These are phyloP conservation scores for Phytopythium ostracodes DNA, from an alignment of 352 stramenopile species.

Conservation along the genomic window DNA sequence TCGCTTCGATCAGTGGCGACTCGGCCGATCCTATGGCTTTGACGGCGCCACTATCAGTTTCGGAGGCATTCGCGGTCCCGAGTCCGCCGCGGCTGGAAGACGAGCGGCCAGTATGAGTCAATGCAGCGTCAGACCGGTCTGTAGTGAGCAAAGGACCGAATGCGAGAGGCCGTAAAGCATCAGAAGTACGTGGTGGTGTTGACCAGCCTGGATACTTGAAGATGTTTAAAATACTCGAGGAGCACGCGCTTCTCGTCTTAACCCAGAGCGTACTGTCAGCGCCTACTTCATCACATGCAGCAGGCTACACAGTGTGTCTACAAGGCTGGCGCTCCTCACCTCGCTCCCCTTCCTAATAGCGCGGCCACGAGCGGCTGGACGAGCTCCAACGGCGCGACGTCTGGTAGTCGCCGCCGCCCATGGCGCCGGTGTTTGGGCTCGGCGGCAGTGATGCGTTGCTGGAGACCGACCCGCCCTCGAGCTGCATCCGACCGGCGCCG, in stretches of 20 bases:
- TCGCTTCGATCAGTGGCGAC: not conserved
- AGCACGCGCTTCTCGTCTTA: not conserved
- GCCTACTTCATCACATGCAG: not conserved
- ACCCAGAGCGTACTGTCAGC: not conserved
- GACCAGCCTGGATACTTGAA: not conserved
- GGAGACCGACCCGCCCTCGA: conserved; percentile 21
- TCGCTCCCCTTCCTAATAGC: not conserved
- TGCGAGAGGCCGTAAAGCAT: no score
- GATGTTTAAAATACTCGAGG: not conserved
- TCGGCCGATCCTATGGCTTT: no score
- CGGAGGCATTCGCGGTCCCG: not conserved
- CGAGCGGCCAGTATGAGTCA: not conserved
- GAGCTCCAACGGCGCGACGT: conserved; percentile 3
- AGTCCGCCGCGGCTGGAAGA: not conserved
- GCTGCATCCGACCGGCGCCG: conserved; percentile 55
- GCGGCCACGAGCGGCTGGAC: conserved; percentile 10
- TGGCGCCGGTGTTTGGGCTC: not conserved
- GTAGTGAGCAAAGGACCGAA: no score
- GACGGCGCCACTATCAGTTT: not conserved
- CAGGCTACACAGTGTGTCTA: no score
- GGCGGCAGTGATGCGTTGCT: not conserved
- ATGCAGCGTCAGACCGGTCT: not conserved
- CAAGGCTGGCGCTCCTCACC: not conserved
- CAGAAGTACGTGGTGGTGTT: no score
- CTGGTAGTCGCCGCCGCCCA: not conserved